Base-by-base conservation (phyloP, 768 basidiomycete genomes). In the Tricholoma furcatifolium region DNA sequence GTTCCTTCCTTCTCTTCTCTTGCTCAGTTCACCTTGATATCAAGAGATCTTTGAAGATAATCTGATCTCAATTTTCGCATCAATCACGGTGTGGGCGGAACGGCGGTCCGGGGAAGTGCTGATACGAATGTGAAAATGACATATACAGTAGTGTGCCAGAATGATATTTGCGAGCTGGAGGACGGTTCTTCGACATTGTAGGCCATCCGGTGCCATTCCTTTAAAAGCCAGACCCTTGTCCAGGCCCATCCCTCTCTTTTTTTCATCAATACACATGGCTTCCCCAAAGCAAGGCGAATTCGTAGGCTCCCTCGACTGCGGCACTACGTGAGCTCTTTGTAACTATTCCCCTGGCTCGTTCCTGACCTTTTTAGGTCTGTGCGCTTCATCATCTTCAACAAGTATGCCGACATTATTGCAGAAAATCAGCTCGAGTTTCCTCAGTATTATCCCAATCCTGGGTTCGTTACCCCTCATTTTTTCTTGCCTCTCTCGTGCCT, bases 351-450 rank as follows among this genome's bases (percentile, higher is more conserved):
- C 14, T 41, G 18, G 50, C 43, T 40, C 24, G 35, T 27, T 42
- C 24, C 47, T 45, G 48, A 18, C 55, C 31, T 48, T 15, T 55
- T 32, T 40, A 95, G 93, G 10, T 94, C 93, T 12, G 88, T 91
- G 18, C 84, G 94, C 45, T 96, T 95, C 70, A 93, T 97, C 62
- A 71, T 97, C 53, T 96, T 97, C 64, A 86, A 97, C 75, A 76
- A 85, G 62, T 72, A 88, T 62, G 94, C 95, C 21, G 80, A 93
- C 63, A 90, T 97, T 61, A 73, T 98, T 52, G 88, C 89, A 3
- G 84, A 93, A 68, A 84, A 91, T 64, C 96, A 98, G 70, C 75
- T 85, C 11, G 96, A 98, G 69, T 98, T 98, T 66, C 84, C 91
- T 42, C 95, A 98, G 65, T 93, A 95, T 69, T 93, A 93, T 62